Evolutionary conservation across 139 green algal genomes (phyloP), one percentile per base, ranked within the genome.

Genomic region (Closterium sp.): DNA sequence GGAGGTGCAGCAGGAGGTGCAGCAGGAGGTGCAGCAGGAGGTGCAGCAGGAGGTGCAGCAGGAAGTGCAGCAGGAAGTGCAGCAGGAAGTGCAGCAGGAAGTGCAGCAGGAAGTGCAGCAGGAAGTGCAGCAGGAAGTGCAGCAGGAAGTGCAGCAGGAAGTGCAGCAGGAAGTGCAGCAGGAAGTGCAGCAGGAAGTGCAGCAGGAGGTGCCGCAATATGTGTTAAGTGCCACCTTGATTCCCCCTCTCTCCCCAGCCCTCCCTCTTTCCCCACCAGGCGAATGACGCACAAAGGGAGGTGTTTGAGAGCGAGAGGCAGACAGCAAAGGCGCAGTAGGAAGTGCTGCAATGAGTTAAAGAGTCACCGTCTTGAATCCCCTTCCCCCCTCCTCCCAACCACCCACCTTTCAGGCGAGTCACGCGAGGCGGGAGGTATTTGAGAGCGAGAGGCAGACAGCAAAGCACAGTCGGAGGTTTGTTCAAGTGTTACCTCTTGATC

Each of bases 271-370:
- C 32, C 32, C 4, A 17, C 19, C 90, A 94, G 91, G 88, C 91
- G 30, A 94, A 89, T 30, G 91, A 94, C 22, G 62, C 1, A 4
- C 45, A 32, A 7, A 6, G 11, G 27, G 89, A 94, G 88, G 22
- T 94, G 30, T 91, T 89, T 90, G 89, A 93, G 42, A 94, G 90
- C 89, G 92, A 93, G 31, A 91, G 9, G 89, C n/a, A 93, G 89
- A 24, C 42, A 4, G 89, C 30, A n/a, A 89, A 87, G 38, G 21
- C 34, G 1, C 89, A 94, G 89, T 5, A 31, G 30, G 86, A 88
- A 4, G 86, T 88, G 86, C 5, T 21, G 13, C 30, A 88, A 19
- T 4, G 3, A 2, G 19, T 30, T 30, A 4, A 87, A 30, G 4
- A 10, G 38, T 31, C 22, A 21, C 9, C 30, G n/a, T n/a, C 6